Conservation (phyloP, 306 rosid genomes). For the Parietaria judaica region DNA sequence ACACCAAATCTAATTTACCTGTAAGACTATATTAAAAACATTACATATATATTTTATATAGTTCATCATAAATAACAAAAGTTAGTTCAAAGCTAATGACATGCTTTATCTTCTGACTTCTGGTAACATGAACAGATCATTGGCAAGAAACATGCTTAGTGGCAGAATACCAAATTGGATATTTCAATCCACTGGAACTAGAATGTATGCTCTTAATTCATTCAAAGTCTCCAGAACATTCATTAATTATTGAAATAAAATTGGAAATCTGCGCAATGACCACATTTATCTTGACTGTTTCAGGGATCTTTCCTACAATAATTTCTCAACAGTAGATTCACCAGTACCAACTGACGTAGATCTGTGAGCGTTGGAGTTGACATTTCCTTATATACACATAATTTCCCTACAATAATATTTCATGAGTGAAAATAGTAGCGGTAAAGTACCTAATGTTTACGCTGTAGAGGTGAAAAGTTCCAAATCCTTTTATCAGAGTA, state of each 20-base stretch:
- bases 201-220: neutral
- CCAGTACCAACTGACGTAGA: neutral
- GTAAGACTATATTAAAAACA: neutral
- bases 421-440: too few relatives aligned
- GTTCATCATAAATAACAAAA: neutral
- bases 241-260: too few relatives aligned
- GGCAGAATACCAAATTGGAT: conserved; percentile 15
- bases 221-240: too few relatives aligned
- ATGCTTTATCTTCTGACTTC: neutral
- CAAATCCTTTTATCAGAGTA: too few relatives aligned
- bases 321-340: neutral
- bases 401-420: too few relatives aligned
- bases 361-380: conserved; percentile 2
- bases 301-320: conserved; percentile 19
- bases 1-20: neutral
- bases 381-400: too few relatives aligned
- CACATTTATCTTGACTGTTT: neutral
- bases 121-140: neutral
- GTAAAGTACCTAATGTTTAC: too few relatives aligned
- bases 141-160: conserved; percentile 13
- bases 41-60: too few relatives aligned
- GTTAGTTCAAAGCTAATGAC: neutral
- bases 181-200: conserved; percentile 1
- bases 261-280: too few relatives aligned
- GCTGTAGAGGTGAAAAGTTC: too few relatives aligned